Evolutionary conservation across 2,329 filamentous ascomycete genomes (phyloP).

Genomic region (Septoria linicola): DNA sequence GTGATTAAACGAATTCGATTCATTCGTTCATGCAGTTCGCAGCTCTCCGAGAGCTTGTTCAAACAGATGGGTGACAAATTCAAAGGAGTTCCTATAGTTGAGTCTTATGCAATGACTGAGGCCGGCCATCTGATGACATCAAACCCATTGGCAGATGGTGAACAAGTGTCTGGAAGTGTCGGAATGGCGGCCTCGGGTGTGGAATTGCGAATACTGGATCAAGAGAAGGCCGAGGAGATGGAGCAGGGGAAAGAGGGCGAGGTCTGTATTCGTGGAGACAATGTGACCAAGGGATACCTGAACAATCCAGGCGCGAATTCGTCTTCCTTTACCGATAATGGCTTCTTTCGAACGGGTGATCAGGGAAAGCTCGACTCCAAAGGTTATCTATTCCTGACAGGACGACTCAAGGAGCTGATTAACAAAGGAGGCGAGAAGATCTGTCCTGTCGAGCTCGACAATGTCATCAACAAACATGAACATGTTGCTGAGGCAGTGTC

Average conservation of each 20-base stretch:
- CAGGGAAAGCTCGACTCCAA: slow-evolving; percentile 76
- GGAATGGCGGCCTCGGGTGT: slow-evolving; percentile 80
- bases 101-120: slow-evolving; percentile 91
- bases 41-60: slow-evolving; percentile 78
- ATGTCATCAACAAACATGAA: slow-evolving; percentile 69
- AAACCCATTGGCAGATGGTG: slow-evolving; percentile 52
- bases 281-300: slow-evolving; percentile 79
- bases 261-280: slow-evolving; percentile 77
- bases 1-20: too few relatives aligned
- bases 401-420: slow-evolving; percentile 87
- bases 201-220: slow-evolving; percentile 73
- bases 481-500: slow-evolving; percentile 74
- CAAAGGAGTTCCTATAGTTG: slow-evolving; percentile 74
- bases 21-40: slow-evolving; percentile 81
- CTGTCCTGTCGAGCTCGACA: slow-evolving; percentile 82
- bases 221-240: slow-evolving; percentile 66
- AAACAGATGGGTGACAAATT: slow-evolving; percentile 72
- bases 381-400: slow-evolving; percentile 80
- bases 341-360: slow-evolving; percentile 84
- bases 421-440: slow-evolving; percentile 90
- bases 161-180: slow-evolving; percentile 76
- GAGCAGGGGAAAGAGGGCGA: slow-evolving; percentile 70
- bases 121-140: slow-evolving; percentile 81
- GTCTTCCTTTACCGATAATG: slow-evolving; percentile 66
- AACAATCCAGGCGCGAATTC: slow-evolving; percentile 77